Base-by-base conservation (phyloP, 495 filamentous ascomycete genomes). In the Aspergillus indologenus region DNA sequence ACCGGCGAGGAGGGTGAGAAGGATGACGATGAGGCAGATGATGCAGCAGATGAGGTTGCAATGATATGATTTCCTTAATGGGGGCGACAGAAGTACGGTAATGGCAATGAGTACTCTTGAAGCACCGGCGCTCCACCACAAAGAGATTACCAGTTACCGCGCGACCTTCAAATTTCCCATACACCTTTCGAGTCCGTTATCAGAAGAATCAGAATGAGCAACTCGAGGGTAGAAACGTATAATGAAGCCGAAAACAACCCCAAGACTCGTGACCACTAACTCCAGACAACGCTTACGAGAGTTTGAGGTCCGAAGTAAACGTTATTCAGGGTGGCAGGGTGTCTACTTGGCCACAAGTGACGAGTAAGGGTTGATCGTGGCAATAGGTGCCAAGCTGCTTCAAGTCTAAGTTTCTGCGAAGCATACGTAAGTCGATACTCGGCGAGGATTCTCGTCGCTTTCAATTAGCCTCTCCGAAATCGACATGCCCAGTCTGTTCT, bases 381-480 rank as follows among this genome's bases (percentile, higher is more conserved):
- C 45, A 48, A 23, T 2, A 8, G 8, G 20, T 40, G 2, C 34
- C 5, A 6, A 40, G 2, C 12, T 40, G 2, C 34, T 11, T 8
- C 34, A 15, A 40, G 12, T 15, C 26, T 29, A 9, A 29, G 26
- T 15, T 29, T 29, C 34, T 40, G 34, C 26, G 9, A 9, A 9
- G 26, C 26, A 29, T 29, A 29, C 26, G 3, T 29, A 29, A 29
- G 26, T 29, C 26, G 3, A 29, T 29, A 29, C 26, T 9, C 4
- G 26, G 9, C 9, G 26, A 9, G 9, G 26, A 9, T 4, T 29
- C 26, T 29, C 26, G 9, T 20, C 11, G 18, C 46, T 59, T 48
- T 56, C 67, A 83, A 29, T 58, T 59, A 2, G 77, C 80, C 68
- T 92, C 88, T n/a, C 85, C 85, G 76, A 92, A 92, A 69, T 90